Evolutionary conservation across 176 grass and related monocot species (phyloP).

Genomic region (Juncus inflexus): DNA sequence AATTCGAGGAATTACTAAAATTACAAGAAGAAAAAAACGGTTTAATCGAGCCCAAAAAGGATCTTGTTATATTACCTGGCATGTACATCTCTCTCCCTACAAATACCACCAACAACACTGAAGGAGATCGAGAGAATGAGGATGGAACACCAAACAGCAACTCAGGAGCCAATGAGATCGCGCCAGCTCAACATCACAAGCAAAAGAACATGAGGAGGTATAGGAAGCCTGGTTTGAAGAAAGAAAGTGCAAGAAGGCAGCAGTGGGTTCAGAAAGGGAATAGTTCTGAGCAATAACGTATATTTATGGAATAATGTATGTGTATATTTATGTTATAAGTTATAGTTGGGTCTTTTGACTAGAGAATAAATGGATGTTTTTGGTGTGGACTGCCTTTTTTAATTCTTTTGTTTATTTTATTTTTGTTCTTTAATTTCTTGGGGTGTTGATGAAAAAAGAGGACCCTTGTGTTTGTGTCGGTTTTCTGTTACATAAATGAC

Average conservation of each 20-base stretch:
- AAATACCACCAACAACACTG: conserved; percentile 10
- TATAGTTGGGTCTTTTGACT: no score
- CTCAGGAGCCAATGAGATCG: conserved; percentile 17
- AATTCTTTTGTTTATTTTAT: no score
- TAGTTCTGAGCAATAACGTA: conserved; percentile 44
- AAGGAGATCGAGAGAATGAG: conserved; percentile 19
- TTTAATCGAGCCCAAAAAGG: conserved; percentile 72
- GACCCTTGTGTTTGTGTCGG: no score
- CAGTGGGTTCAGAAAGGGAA: conserved; percentile 61
- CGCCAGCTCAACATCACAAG: conserved; percentile 35
- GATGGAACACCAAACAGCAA: conserved; percentile 21
- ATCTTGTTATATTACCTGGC: conserved; percentile 71
- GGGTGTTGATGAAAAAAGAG: no score
- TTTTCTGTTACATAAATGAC: no score
- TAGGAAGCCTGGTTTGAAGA: conserved; percentile 38
- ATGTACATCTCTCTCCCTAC: conserved; percentile 61
- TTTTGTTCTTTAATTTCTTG: no score
- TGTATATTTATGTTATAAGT: no score
- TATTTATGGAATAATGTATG: no score
- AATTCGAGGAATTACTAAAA: conserved; percentile 47
- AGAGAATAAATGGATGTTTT: no score
- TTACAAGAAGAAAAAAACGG: conserved; percentile 78
- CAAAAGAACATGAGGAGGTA: conserved; percentile 43
- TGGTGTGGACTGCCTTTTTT: no score
- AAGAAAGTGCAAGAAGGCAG: conserved; percentile 33